These are phyloP conservation scores for Ceriops decandra DNA, from an alignment of 345 rosid species.

Conservation along the genomic window DNA sequence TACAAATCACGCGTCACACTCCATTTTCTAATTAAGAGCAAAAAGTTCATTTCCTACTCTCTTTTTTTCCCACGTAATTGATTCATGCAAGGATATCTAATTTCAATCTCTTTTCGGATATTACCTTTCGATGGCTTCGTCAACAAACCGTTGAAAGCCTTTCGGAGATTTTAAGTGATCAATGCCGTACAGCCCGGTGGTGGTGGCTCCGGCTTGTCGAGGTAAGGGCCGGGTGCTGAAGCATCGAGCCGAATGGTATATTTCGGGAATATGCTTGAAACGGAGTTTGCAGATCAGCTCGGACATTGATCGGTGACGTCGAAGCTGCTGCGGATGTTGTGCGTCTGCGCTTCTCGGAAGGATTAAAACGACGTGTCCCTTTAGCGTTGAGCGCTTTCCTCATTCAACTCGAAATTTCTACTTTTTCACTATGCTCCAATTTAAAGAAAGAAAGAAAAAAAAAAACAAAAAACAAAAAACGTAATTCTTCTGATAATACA, in stretches of 20 bases:
- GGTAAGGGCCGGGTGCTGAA: constrained; percentile 30
- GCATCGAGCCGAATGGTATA: constrained; percentile 25
- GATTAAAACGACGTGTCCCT: too few relatives aligned
- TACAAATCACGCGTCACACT: constrained; percentile 18
- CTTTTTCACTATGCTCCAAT: too few relatives aligned
- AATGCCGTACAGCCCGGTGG: constrained; percentile 84
- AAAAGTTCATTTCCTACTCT: not conserved
- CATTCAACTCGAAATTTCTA: too few relatives aligned
- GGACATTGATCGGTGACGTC: constrained; percentile 33
- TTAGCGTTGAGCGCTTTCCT: too few relatives aligned
- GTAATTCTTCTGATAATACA: too few relatives aligned
- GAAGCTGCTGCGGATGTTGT: not conserved
- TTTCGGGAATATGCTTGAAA: constrained; percentile 2
- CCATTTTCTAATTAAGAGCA: not conserved
- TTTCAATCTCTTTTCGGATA: not conserved
- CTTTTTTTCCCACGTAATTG: not conserved
- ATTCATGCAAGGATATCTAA: too few relatives aligned
- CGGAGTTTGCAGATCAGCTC: constrained; percentile 23
- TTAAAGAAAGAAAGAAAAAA: too few relatives aligned
- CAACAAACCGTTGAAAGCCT: constrained; percentile 85
- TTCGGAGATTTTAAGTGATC: constrained; percentile 62
- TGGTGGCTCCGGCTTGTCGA: constrained; percentile 29
- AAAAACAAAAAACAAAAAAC: too few relatives aligned
- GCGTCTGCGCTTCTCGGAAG: not conserved
- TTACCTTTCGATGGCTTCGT: constrained; percentile 87